Percentiles rank a stretch among this genome's conserved stretches.
phyloP scores from a whole-genome alignment of 2,329 filamentous ascomycete genomes.

The Truncatella angustata region DNA sequence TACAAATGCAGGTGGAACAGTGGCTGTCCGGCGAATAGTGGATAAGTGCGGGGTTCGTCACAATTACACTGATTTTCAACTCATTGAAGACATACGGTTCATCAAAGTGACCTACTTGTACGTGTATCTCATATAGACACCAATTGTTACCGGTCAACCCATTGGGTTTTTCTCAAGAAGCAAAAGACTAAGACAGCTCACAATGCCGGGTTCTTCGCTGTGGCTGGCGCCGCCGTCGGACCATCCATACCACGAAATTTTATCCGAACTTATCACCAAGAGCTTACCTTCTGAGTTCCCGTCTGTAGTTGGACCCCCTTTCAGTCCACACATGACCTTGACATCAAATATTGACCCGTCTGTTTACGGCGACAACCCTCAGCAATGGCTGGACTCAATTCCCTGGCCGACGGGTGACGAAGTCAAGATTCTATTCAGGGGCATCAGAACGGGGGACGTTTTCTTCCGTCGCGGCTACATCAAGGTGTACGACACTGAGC shows the following conservation, averaged over 20 bases:
- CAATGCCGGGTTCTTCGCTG: conserved; percentile 31
- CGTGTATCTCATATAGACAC: too few relatives aligned
- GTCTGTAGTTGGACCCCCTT: conserved; percentile 18
- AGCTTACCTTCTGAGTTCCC: conserved; percentile 25
- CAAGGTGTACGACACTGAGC: conserved; percentile 18
- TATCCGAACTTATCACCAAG: conserved; percentile 6
- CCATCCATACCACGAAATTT: conserved; percentile 19
- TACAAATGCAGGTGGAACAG: too few relatives aligned
- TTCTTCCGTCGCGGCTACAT: conserved; percentile 29
- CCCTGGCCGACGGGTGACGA: conserved; percentile 13
- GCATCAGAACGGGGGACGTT: conserved; percentile 23
- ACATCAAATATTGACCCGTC: conserved; percentile 24
- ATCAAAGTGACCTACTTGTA: too few relatives aligned
- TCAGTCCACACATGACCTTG: conserved; percentile 29
- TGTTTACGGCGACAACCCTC: conserved; percentile 21
- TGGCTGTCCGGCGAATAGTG: neutral
- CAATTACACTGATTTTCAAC: too few relatives aligned
- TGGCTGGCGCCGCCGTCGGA: conserved; percentile 28
- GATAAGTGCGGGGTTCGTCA: neutral
- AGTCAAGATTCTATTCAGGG: conserved; percentile 19
- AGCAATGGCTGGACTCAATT: conserved; percentile 27
- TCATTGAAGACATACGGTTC: too few relatives aligned
- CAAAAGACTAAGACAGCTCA: too few relatives aligned
- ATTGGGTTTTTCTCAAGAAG: too few relatives aligned
- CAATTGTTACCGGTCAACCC: too few relatives aligned